phyloP scores from a whole-genome alignment of 1,284 basidiomycete species.

The Gomphus bonarii region DNA sequence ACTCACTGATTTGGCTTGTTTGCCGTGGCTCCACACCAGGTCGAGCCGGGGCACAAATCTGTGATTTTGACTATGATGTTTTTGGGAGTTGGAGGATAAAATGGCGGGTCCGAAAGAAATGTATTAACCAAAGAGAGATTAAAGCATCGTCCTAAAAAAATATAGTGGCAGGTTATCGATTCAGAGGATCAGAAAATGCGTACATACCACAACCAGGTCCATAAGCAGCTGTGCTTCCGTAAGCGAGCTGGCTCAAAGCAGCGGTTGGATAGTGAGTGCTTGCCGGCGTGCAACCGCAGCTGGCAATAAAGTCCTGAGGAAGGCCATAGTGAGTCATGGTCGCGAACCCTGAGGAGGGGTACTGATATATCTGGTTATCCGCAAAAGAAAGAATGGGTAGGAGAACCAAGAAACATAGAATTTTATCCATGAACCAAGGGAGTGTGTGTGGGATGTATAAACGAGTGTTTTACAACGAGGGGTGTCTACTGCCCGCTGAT shows the following conservation, averaged over 20 bases:
- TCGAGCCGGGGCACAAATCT: slow-evolving; percentile 56
- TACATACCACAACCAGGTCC: slow-evolving; percentile 49
- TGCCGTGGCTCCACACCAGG: slow-evolving; percentile 59
- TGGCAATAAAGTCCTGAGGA: slow-evolving; percentile 44
- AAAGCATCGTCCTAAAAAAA: slow-evolving; percentile 47
- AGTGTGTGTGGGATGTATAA: not conserved
- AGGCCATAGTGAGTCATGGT: slow-evolving; percentile 56
- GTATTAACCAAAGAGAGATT: slow-evolving; percentile 63
- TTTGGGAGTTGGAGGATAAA: slow-evolving; percentile 49
- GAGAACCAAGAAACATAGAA: not conserved
- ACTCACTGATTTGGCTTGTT: slow-evolving; percentile 48
- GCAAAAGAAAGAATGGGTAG: not conserved
- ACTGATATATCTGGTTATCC: slow-evolving; percentile 3
- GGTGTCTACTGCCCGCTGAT: not conserved
- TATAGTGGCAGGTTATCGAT: not conserved
- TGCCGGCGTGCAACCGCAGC: slow-evolving; percentile 54
- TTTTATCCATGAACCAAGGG: not conserved
- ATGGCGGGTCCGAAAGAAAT: slow-evolving; percentile 54
- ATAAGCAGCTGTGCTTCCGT: slow-evolving; percentile 60
- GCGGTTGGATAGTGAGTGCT: slow-evolving; percentile 70
- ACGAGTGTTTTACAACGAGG: not conserved
- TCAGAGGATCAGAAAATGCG: not conserved
- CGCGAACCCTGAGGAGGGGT: slow-evolving; percentile 22
- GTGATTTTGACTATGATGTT: slow-evolving; percentile 64
- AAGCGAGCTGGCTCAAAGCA: slow-evolving; percentile 67